Base-by-base conservation (phyloP, 768 basidiomycete species). In the Termitomyces eurrhizus region DNA sequence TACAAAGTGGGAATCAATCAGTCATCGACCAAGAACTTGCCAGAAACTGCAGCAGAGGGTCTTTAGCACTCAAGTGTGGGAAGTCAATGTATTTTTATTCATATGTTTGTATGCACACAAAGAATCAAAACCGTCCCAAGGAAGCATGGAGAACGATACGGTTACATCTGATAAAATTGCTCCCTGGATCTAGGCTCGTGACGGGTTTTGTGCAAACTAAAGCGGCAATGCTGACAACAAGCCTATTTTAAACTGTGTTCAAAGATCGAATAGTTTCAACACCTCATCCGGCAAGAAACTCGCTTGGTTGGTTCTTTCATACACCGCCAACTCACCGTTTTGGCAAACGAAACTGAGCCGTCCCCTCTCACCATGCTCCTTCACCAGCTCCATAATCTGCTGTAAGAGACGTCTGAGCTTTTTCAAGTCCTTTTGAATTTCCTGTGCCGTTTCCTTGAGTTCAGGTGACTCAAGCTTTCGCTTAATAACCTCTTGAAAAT, bases 311-410 rank as follows among this genome's bases (percentile, higher is more conserved):
- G 66, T 77, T 57, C 87, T 77, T 65, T 79, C 72, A 64, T 82
- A 86, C 2, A 88, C 74, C 56, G 77, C 70, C 62, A 90, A 64
- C 26, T 73, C 72, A 2, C 80, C 79, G 4, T 67, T 70, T 46
- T 72, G 69, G 58, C 78, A 84, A 21, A 89, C 84, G 55, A 90
- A 66, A 66, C 79, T 85, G 36, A 90, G 66, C 11, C 82, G 73
- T 0, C 79, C 83, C 2, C 75, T 74, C 64, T 79, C 74, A 4
- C 85, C 87, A 62, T 83, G 76, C 58, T 79, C 75, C 52, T 82
- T 69, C 36, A 82, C 83, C 11, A 82, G 65, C 24, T 77, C 72
- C 66, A 80, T 75, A 36, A 90, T 83, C 9, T 73, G 62, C 52
- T 74, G 69, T 59, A 80, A 68, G 60, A 77, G 68, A 67, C 72